Conservation (phyloP, 208 protist genomes). For the Wallacemonas rigidus region DNA sequence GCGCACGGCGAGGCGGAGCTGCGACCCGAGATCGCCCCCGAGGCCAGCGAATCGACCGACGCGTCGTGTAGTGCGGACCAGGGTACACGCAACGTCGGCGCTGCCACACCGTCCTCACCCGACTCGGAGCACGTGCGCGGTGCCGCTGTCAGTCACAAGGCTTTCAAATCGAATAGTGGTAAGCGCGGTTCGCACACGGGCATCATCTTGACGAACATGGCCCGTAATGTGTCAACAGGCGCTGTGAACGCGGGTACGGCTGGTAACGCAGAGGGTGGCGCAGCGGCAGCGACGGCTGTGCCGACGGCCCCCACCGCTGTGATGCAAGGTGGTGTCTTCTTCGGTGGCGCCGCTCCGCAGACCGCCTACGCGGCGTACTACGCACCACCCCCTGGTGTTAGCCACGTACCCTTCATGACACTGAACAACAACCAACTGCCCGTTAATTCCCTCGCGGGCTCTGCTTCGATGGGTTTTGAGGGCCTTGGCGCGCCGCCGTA, state of each 20-base stretch:
- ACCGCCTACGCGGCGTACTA: conserved; percentile 13
- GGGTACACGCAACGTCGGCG: not conserved
- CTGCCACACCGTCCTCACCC: not conserved
- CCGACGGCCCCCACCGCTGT: not conserved
- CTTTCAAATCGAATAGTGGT: not conserved
- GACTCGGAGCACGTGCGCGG: conserved; percentile 9
- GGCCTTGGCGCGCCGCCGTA: not conserved
- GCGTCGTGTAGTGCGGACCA: not conserved
- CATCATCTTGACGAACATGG: conserved; percentile 14
- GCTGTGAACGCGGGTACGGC: not conserved
- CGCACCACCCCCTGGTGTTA: not conserved
- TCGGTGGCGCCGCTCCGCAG: not conserved
- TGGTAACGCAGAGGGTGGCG: not conserved
- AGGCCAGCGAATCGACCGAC: not conserved
- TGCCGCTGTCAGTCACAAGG: not conserved
- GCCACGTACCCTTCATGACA: conserved; percentile 36
- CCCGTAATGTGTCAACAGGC: conserved; percentile 8
- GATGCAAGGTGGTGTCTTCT: not conserved
- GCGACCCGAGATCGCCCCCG: conserved; percentile 34
- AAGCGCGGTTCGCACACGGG: conserved; percentile 12
- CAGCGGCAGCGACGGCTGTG: not conserved
- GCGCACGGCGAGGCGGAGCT: conserved; percentile 76
- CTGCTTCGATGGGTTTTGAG: not conserved
- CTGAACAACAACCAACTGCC: conserved; percentile 27
- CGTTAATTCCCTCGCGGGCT: conserved; percentile 10